phyloP scores from a whole-genome alignment of 2,329 filamentous ascomycete species.

The Didymella lethalis region DNA sequence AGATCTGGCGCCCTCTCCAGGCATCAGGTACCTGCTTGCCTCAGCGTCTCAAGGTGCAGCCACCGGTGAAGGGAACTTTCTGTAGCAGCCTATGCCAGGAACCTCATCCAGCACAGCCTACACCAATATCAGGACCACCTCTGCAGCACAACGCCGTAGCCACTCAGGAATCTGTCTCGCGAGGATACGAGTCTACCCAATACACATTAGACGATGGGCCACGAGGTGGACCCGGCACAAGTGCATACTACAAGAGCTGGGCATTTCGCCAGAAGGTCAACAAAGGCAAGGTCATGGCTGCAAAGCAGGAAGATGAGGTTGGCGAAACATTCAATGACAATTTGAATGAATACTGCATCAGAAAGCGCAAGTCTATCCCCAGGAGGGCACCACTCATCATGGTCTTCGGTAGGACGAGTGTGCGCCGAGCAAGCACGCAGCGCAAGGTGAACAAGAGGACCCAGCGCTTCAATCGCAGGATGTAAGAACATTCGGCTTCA shows the following conservation, averaged over 20 bases:
- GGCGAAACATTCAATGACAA: neutral
- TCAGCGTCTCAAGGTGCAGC: neutral
- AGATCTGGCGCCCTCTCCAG: neutral
- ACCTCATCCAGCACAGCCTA: neutral
- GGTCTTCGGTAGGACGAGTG: conserved; percentile 15
- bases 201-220: conserved; percentile 5
- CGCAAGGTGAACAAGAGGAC: conserved; percentile 6
- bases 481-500: neutral
- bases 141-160: neutral
- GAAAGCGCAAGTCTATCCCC: neutral
- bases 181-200: neutral
- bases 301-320: neutral
- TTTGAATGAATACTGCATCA: neutral
- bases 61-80: neutral
- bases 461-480: conserved; percentile 4
- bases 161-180: neutral
- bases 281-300: neutral
- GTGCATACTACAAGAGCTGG: conserved; percentile 24
- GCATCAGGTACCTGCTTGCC: neutral
- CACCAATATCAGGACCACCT: neutral
- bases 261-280: conserved; percentile 12
- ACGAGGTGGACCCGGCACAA: conserved; percentile 9
- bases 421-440: conserved; percentile 8
- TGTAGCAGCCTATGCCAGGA: neutral
- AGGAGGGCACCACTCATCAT: conserved; percentile 8